Base-by-base conservation (phyloP, 495 filamentous ascomycete species). In the Usnea hakonensis region DNA sequence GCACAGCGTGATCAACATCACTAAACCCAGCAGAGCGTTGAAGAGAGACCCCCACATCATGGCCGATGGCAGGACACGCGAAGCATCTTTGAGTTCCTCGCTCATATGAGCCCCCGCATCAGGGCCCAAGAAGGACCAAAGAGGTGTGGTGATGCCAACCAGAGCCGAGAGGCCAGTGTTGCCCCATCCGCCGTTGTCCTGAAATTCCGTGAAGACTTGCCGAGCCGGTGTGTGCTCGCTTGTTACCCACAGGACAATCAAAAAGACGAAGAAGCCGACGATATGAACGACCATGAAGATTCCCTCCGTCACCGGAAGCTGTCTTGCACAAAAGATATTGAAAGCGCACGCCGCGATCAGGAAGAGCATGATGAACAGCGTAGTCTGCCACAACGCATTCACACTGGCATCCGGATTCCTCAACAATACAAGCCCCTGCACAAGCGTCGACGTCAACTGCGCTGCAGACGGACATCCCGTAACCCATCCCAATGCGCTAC, bases 401-500 rank as follows among this genome's bases (percentile, higher is more conserved):
- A 30, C 46, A 14, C 46, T 30, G 5, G 46, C 46, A 13, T 50
- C 4, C 4, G 26, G 46, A 17, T 50, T 50, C 13, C 46, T 50
- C 23, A 50, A 7, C 26, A 50, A 74, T 48, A 84, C 73, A 17
- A 85, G 69, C 0, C 83, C 81, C 67, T 86, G 83, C 46, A 87
- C 81, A 52, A 84, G 75, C 5, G 75, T 81, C 1, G 76, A 81
- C 4, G 77, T 76, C 3, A 87, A 72, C 64, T 81, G 85, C 3
- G 76, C 76, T 37, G 76, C 73, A 2, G 78, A 72, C 0, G 84
- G 79, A 33, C 77, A 79, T 1, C 77, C 75, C 19, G 79, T 79
- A 67, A 85, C 79, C 84, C 84, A 87, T 19, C 80, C 83, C 36
- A 82, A 76, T 16, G 78, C 77, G 30, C 73, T 80, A 35, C 85